phyloP scores from a whole-genome alignment of 208 protist species.

The Trypanosoma congolense region DNA sequence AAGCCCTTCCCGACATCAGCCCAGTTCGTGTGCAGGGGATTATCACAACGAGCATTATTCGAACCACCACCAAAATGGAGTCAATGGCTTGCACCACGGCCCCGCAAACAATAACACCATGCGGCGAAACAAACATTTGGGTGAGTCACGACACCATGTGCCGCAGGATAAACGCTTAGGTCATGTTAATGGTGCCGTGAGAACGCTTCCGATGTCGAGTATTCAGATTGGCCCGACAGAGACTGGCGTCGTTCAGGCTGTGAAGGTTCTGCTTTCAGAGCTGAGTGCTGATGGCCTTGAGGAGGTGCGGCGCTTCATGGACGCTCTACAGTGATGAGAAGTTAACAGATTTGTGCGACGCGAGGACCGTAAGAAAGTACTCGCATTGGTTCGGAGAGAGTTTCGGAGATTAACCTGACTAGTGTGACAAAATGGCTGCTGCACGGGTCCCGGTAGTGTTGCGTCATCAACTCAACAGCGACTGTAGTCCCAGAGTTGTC shows the following conservation, averaged over 20 bases:
- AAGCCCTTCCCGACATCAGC: not conserved
- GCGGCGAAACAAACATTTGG: not conserved
- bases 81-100: slow-evolving; percentile 6
- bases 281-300: slow-evolving; percentile 44
- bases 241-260: slow-evolving; percentile 70
- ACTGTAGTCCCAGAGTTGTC: too few species aligned
- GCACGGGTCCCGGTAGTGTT: too few species aligned
- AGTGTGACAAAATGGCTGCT: too few species aligned
- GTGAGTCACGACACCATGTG: not conserved
- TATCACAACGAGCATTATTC: not conserved
- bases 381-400: too few species aligned
- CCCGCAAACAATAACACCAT: not conserved
- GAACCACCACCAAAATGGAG: not conserved
- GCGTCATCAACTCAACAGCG: too few species aligned
- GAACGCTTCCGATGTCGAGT: slow-evolving; percentile 7
- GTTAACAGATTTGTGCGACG: too few species aligned
- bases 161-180: not conserved
- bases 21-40: not conserved
- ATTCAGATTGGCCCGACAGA: slow-evolving; percentile 54
- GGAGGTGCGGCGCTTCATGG: slow-evolving; percentile 74
- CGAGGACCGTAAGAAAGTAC: too few species aligned
- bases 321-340: slow-evolving; percentile 38
- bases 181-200: slow-evolving; percentile 8
- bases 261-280: slow-evolving; percentile 77
- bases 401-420: too few species aligned